A percentile compares a stretch with the other conserved stretches of the same genome.
Evolutionary conservation across 805 yeast species (phyloP).

Genomic region (Candida peoriensis): DNA sequence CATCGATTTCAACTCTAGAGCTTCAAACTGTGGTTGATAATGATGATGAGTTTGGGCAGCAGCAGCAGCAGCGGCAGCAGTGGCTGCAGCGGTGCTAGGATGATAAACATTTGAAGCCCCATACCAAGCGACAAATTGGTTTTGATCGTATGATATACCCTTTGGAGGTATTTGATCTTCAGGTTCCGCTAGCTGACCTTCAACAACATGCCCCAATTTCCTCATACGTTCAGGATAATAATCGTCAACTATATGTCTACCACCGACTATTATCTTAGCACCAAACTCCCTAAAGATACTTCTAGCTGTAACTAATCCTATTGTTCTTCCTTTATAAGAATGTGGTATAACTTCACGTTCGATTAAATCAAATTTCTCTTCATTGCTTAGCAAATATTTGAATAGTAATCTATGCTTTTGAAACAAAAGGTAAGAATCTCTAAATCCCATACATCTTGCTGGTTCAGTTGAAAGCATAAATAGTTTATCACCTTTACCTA

Average conservation of each 20-base stretch:
- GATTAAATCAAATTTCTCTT: slow-evolving; percentile 78
- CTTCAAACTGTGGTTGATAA: slow-evolving; percentile 12
- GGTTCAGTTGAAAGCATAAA: slow-evolving; percentile 96
- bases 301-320: slow-evolving; percentile 86
- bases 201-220: slow-evolving; percentile 53
- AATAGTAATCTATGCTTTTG: slow-evolving; percentile 76
- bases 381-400: slow-evolving; percentile 68
- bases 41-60: slow-evolving; percentile 12
- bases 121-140: slow-evolving; percentile 52
- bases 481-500: slow-evolving; percentile 56
- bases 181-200: slow-evolving; percentile 71
- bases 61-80: slow-evolving; percentile 7
- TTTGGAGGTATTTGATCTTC: slow-evolving; percentile 41
- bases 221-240: slow-evolving; percentile 63
- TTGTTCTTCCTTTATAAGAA: slow-evolving; percentile 85
- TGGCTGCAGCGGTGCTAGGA: slow-evolving; percentile 12
- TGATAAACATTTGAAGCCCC: slow-evolving; percentile 40
- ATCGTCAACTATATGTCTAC: slow-evolving; percentile 79
- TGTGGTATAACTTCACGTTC: slow-evolving; percentile 78
- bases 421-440: slow-evolving; percentile 86
- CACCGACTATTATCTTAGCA: slow-evolving; percentile 72
- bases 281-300: slow-evolving; percentile 91
- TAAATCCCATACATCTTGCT: slow-evolving; percentile 89
- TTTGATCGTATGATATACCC: slow-evolving; percentile 39
- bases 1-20: slow-evolving; percentile 20